A percentile compares a stretch with the other conserved stretches of the same genome.
Evolutionary conservation across 768 basidiomycete genomes (phyloP).

Genomic region (Asterophora parasitica): DNA sequence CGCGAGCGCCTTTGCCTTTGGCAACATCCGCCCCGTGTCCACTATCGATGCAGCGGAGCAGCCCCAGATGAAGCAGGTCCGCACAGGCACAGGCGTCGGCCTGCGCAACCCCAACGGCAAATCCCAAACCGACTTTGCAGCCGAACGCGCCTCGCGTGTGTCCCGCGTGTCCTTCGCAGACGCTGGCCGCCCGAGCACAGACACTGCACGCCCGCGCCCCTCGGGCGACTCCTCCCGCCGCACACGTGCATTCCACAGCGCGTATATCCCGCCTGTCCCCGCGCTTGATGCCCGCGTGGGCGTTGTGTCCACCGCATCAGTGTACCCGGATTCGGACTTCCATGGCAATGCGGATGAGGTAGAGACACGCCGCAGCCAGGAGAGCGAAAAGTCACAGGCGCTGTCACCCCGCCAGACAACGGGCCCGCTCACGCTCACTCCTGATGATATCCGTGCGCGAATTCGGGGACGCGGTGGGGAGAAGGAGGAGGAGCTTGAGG

Average conservation of each 20-base stretch:
- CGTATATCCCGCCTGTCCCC: slow-evolving; percentile 36
- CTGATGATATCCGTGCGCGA: slow-evolving; percentile 58
- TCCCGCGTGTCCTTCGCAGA: slow-evolving; percentile 71
- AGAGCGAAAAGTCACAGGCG: neutral
- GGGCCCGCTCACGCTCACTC: slow-evolving; percentile 41
- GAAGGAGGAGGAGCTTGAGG: slow-evolving; percentile 36
- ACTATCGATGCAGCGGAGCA: slow-evolving; percentile 35
- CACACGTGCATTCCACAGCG: slow-evolving; percentile 37
- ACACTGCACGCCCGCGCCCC: slow-evolving; percentile 20
- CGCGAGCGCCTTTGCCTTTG: slow-evolving; percentile 50
- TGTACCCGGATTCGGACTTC: slow-evolving; percentile 14
- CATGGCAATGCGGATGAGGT: slow-evolving; percentile 7
- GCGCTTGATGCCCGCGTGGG: neutral
- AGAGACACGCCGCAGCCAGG: slow-evolving; percentile 2
- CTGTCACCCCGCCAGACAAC: slow-evolving; percentile 35
- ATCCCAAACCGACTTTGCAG: slow-evolving; percentile 18
- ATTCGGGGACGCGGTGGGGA: slow-evolving; percentile 29
- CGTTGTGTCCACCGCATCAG: slow-evolving; percentile 4
- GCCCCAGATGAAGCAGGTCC: slow-evolving; percentile 32
- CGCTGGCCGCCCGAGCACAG: slow-evolving; percentile 20
- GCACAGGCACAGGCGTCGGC: slow-evolving; percentile 44
- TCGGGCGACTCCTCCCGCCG: slow-evolving; percentile 32
- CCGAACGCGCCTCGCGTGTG: slow-evolving; percentile 40
- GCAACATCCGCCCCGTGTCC: slow-evolving; percentile 46
- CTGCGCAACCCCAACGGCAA: slow-evolving; percentile 40